Evolutionary conservation across 805 yeast species (phyloP).

Genomic region (Torulaspora delbrueckii): DNA sequence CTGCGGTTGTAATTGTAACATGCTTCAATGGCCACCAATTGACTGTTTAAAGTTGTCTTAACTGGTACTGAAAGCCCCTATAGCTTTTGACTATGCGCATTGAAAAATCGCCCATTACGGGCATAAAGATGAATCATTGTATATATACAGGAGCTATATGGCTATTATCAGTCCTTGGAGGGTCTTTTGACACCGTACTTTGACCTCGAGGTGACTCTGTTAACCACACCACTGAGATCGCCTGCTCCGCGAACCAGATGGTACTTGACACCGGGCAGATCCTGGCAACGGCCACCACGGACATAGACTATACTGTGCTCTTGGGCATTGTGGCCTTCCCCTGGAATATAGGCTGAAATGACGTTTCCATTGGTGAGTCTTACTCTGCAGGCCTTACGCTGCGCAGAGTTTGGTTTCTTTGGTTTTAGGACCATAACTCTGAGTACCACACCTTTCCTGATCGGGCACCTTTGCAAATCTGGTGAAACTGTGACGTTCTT

Average conservation of each 20-base stretch:
- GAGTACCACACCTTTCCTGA: slow-evolving; percentile 87
- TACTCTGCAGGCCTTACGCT: slow-evolving; percentile 94
- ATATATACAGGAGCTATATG: not conserved
- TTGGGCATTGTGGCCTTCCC: slow-evolving; percentile 97
- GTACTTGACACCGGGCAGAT: slow-evolving; percentile 96
- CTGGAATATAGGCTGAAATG: slow-evolving; percentile 91
- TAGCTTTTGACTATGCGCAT: not conserved
- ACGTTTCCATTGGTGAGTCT: slow-evolving; percentile 85
- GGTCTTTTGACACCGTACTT: slow-evolving; percentile 93
- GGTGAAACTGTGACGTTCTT: slow-evolving; percentile 60
- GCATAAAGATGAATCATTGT: slow-evolving; percentile 4
- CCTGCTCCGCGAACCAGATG: slow-evolving; percentile 88
- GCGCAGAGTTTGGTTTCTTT: slow-evolving; percentile 97
- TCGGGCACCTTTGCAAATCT: slow-evolving; percentile 76
- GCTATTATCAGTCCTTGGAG: slow-evolving; percentile 35
- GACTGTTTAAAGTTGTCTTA: not conserved
- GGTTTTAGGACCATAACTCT: slow-evolving; percentile 95
- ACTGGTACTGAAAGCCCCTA: not conserved
- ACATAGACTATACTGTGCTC: slow-evolving; percentile 95
- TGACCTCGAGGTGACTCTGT: slow-evolving; percentile 82
- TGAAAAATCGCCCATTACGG: slow-evolving; percentile 3
- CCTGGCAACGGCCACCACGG: slow-evolving; percentile 98
- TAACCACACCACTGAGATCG: slow-evolving; percentile 93
- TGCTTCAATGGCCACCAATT: slow-evolving; percentile 27
- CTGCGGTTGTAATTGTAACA: slow-evolving; percentile 83